phyloP scores from a whole-genome alignment of 2,329 filamentous ascomycete genomes.

The Penicillium capsulatum region DNA sequence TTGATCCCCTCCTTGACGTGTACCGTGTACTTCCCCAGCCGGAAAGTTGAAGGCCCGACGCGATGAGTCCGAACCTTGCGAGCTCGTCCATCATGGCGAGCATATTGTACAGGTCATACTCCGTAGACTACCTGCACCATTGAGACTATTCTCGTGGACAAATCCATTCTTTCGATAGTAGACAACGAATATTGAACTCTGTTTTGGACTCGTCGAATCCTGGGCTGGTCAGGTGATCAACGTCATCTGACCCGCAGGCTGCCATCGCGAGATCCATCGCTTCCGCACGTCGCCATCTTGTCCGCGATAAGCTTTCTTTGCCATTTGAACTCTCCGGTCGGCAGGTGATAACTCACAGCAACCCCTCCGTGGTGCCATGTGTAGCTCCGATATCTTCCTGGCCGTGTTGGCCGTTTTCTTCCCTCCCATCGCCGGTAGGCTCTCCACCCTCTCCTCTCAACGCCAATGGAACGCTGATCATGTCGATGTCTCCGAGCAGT shows the following conservation, averaged over 20 bases:
- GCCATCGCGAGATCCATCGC: slow-evolving; percentile 6
- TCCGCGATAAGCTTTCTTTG: slow-evolving; percentile 2
- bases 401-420: slow-evolving; percentile 59
- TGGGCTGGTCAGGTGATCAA: background rate
- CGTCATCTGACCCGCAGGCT: slow-evolving; percentile 21
- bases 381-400: slow-evolving; percentile 58
- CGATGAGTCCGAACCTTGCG: slow-evolving; percentile 5
- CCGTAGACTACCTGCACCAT: too few species aligned
- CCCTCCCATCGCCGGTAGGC: slow-evolving; percentile 55
- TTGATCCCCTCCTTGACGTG: too few species aligned
- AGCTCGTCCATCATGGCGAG: background rate
- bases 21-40: too few species aligned
- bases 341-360: slow-evolving; percentile 15
- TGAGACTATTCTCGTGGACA: too few species aligned
- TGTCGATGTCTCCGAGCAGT: slow-evolving; percentile 51
- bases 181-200: too few species aligned
- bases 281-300: slow-evolving; percentile 13
- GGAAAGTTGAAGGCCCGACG: too few species aligned
- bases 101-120: too few species aligned
- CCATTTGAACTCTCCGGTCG: slow-evolving; percentile 1
- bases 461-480: slow-evolving; percentile 31
- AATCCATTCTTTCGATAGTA: too few species aligned
- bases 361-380: slow-evolving; percentile 43
- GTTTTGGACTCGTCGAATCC: too few species aligned
- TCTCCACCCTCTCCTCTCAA: slow-evolving; percentile 1